Percentiles rank a stretch among this genome's conserved stretches.
phyloP scores from a whole-genome alignment of 768 basidiomycete genomes.

The Leucocoprinus birnbaumii region DNA sequence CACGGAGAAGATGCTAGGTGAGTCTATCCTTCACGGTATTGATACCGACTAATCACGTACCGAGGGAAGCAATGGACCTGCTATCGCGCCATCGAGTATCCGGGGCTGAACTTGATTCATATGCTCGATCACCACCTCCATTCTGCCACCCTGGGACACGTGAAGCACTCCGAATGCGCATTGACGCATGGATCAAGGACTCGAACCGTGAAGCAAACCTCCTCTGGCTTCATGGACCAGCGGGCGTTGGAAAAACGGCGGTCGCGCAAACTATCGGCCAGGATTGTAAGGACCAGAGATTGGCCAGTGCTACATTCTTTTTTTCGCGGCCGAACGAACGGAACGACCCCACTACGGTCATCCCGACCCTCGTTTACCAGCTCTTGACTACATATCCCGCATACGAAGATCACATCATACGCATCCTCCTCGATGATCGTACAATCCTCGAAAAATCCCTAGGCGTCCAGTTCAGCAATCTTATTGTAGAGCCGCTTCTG shows the following conservation, averaged over 20 bases:
- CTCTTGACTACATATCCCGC: neutral
- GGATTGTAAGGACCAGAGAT: neutral
- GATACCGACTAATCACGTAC: no score
- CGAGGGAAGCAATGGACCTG: neutral
- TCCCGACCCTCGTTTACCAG: slow-evolving; percentile 10
- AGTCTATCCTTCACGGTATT: no score
- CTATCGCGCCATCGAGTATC: neutral
- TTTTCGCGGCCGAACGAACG: neutral
- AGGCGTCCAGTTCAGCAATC: neutral
- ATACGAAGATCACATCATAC: neutral
- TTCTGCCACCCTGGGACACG: slow-evolving; percentile 1
- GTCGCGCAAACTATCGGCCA: slow-evolving; percentile 8
- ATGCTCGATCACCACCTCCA: neutral
- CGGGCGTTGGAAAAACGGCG: slow-evolving; percentile 12
- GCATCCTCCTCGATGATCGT: neutral
- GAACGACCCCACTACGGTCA: neutral
- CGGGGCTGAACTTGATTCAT: neutral
- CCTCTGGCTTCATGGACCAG: slow-evolving; percentile 7
- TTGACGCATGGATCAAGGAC: neutral
- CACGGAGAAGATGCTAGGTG: no score
- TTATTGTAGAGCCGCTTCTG: slow-evolving; percentile 4
- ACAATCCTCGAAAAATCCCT: neutral
- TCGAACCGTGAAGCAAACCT: neutral
- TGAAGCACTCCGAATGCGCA: neutral
- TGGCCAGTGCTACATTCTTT: slow-evolving; percentile 7